Base-by-base conservation (phyloP, 768 basidiomycete species). In the Mrakia hoshinonis region DNA sequence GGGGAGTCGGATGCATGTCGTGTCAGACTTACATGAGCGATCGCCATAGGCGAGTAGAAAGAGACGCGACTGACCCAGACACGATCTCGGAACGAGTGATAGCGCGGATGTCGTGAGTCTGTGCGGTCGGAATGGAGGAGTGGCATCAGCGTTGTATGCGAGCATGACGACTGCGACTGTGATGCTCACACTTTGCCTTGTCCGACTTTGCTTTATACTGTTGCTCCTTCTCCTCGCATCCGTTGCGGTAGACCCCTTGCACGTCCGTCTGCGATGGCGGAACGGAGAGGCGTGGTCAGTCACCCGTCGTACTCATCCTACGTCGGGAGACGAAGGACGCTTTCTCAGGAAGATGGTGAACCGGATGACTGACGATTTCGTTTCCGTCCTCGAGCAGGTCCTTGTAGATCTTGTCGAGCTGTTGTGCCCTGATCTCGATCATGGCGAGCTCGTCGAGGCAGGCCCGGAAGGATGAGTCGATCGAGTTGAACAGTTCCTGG, bases 301-400 rank as follows among this genome's bases (percentile, higher is more conserved):
- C 34, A 7, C 58, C 34, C 34, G 20, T 31, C 24, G 18, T 6
- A 51, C 29, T 2, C 3, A 18, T 26, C 55, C 55, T 1, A 39
- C 18, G 18, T 1, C 13, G 36, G 0, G 20, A n/a, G n/a, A 7
- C 5, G 54, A 55, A 29, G 24, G 34, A 18, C 7, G 1, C 20
- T 31, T 15, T 9, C 4, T 13, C 7, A 7, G n/a, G 31, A n/a
- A n/a, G 5, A 2, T 18, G 26, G 20, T 22, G 20, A 51, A 13
- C 29, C 11, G 7, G 10, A 15, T 9, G 22, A 61, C 58, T 34
- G 22, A 39, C 58, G 31, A 61, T 84, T 22, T 61, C 34, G 15
- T 34, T 31, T 20, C 36, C 34, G 34, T 61, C 58, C 34, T 61
- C 58, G 31, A 31, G 31, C 18, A 61, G 34, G 18, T 20, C 34